Base-by-base conservation (phyloP, 495 filamentous ascomycete genomes). In the Xylaria intraflava region DNA sequence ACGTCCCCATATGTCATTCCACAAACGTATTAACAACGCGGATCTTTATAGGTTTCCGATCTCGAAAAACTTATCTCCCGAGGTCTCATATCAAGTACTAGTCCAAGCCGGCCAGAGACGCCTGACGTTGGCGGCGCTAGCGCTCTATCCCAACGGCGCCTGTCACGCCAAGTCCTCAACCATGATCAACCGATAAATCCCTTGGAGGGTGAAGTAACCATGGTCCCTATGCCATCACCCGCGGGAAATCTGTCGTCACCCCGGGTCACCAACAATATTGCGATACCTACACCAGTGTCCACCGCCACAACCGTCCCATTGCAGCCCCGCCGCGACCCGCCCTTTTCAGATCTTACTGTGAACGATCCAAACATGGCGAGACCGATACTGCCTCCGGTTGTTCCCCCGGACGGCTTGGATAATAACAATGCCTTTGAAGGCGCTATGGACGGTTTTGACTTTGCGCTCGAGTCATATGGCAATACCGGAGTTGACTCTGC, bases 21-120 rank as follows among this genome's bases (percentile, higher is more conserved):
- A 11, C 10, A 9, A 24, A 12, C 9, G 3, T 40, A 16, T 30
- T 49, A 49, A 48, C 7, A 2, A 29, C 19, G n/a, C 23, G 11
- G 12, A n/a, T n/a, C 2, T 23, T n/a, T 46, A 4, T 49, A 75
- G 72, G 69, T 72, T 58, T 46, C 72, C 22, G 73, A 76, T 43
- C 71, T 76, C 27, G 72, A 75, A 35, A 69, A 72, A 26, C 56
- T 76, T 23, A 68, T 76, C 26, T 55, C 66, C 24, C 58, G 65
- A 9, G 72, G 73, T 0, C 57, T 73, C 1, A 54, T 56, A 9
- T 35, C 56, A n/a, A 55, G 55, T 47, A 46, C 17, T 6, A 46
- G 41, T 17, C 39, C 51, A 6, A 50, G 46, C 29, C 55, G 52
- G 7, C 51, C 57, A 40, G 59, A 59, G 6, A 61, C 49, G 14